phyloP scores from a whole-genome alignment of 805 yeast genomes.

The Saturnispora zaruensis region DNA sequence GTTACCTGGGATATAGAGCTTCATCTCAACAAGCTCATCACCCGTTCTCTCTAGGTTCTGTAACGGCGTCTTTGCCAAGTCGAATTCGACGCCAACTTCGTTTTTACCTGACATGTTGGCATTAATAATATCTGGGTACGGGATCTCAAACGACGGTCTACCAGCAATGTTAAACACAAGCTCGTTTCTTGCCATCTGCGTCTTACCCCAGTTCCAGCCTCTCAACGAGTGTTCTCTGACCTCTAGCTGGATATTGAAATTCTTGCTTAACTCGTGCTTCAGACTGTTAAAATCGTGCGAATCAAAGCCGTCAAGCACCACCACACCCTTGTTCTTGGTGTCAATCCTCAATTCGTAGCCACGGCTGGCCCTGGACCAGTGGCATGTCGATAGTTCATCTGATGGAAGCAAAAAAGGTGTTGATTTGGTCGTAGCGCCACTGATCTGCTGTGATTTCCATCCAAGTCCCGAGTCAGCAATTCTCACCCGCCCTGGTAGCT shows the following conservation, averaged over 20 bases:
- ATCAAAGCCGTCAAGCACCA: constrained; percentile 87
- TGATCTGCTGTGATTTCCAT: constrained; percentile 55
- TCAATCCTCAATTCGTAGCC: constrained; percentile 86
- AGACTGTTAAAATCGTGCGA: constrained; percentile 70
- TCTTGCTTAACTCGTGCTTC: constrained; percentile 74
- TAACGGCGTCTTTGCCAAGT: constrained; percentile 35
- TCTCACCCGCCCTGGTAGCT: constrained; percentile 79
- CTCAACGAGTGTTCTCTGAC: constrained; percentile 83
- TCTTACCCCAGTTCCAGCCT: constrained; percentile 99
- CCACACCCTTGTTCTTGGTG: constrained; percentile 80
- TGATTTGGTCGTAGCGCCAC: constrained; percentile 41
- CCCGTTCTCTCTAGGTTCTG: constrained; percentile 62
- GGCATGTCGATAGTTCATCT: constrained; percentile 67
- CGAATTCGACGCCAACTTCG: constrained; percentile 88
- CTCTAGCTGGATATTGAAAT: constrained; percentile 66
- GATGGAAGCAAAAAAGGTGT: constrained; percentile 86
- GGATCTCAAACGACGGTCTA: constrained; percentile 86
- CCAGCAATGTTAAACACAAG: constrained; percentile 77
- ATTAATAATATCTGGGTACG: constrained; percentile 71
- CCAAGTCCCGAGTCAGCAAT: constrained; percentile 96
- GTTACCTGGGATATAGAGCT: constrained; percentile 88
- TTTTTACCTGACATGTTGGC: constrained; percentile 85
- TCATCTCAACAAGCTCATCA: constrained; percentile 91
- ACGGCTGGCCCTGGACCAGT: constrained; percentile 90
- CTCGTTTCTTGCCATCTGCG: constrained; percentile 89